Conservation (phyloP, 2,329 filamentous ascomycete species). For the Neopestalotiopsis clavispora region DNA sequence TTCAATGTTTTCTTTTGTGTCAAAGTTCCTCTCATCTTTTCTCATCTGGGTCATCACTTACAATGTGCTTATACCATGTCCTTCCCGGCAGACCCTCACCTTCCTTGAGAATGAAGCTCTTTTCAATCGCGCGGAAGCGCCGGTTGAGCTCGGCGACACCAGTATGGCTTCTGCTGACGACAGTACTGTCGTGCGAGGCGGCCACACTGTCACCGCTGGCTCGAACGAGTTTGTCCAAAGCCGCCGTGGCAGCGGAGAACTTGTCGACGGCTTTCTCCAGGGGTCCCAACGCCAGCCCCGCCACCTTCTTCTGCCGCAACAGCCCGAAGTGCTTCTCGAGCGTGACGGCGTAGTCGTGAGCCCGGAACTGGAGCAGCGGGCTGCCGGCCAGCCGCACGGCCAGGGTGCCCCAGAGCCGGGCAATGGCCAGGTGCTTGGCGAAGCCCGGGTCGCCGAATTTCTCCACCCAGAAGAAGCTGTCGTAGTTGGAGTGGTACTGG, state of each 20-base stretch:
- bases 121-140: neutral
- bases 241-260: neutral
- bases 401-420: constrained; percentile 46
- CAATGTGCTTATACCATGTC: constrained; percentile 2
- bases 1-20: neutral
- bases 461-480: constrained; percentile 76
- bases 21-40: neutral
- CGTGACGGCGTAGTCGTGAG: neutral
- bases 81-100: neutral
- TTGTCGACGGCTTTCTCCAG: neutral
- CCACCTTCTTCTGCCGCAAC: neutral
- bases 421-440: constrained; percentile 56
- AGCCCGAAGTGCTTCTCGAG: neutral
- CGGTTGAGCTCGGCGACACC: neutral
- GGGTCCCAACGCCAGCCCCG: neutral
- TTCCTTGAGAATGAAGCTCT: neutral
- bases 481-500: constrained; percentile 77
- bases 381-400: constrained; percentile 22
- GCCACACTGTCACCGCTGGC: neutral
- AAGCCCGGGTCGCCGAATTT: constrained; percentile 64
- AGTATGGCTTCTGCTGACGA: neutral
- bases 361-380: neutral
- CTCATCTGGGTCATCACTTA: neutral
- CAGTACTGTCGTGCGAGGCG: neutral
- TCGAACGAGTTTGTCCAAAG: neutral